These are phyloP conservation scores for Eucalyptus curtisii DNA, from an alignment of 345 rosid species.

Conservation along the genomic window DNA sequence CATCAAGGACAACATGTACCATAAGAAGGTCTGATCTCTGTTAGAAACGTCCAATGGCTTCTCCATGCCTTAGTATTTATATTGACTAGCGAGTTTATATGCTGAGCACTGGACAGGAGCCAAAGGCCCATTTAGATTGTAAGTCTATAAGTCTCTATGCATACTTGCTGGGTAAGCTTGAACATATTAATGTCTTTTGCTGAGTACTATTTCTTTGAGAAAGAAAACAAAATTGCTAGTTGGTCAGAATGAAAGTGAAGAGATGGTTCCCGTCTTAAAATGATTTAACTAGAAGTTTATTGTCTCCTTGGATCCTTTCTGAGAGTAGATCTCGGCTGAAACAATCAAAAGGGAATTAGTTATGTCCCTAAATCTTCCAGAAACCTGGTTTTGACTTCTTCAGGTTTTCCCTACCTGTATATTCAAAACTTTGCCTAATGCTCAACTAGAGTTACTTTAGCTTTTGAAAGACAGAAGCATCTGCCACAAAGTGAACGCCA, in stretches of 20 bases:
- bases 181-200: not conserved
- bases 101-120: not conserved
- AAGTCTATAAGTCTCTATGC: not conserved
- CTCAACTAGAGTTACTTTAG: not conserved
- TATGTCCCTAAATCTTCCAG: not conserved
- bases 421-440: not conserved
- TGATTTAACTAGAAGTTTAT: not conserved
- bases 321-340: not conserved
- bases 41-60: not conserved
- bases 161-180: not conserved
- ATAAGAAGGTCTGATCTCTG: not conserved
- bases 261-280: not conserved
- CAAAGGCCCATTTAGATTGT: not conserved
- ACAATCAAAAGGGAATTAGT: not conserved
- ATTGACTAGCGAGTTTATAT: not conserved
- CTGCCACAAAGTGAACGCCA: not conserved
- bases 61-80: not conserved
- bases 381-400: not conserved
- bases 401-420: not conserved
- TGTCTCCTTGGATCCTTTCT: not conserved
- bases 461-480: not conserved
- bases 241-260: not conserved
- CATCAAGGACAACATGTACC: not conserved
- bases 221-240: not conserved
- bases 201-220: not conserved